Base-by-base conservation (phyloP, 177 flowering plant species). In the Tripterygium wilfordii region DNA sequence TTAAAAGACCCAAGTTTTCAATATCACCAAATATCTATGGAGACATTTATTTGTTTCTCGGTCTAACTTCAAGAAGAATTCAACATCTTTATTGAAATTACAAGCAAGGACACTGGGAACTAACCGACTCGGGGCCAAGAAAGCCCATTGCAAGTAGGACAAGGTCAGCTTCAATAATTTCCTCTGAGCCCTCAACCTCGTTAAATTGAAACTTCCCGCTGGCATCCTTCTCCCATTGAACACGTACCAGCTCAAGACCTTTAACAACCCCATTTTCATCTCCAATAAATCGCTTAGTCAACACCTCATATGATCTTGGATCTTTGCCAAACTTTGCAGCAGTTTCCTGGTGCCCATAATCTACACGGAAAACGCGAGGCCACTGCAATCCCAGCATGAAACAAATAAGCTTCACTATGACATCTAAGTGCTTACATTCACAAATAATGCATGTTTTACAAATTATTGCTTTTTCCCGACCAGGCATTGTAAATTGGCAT, bases 271-370 rank as follows among this genome's bases (percentile, higher is more conserved):
- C 99, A 51, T 83, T 74, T 48, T 89, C 97, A 49, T 86, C 92
- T 26, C 97, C 96, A 2, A 94, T 24, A 54, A 94, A 89, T 37
- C 89, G 69, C 61, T 89, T 94, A 5, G 99, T 88, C 76, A 87
- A 57, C 13, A 92, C 99, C 63, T 92, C 95, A 42, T 82, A 92
- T 1, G 91, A 53, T 49, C 99, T 74, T 12, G 99, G 99, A 52
- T 92, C 97, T 68, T 84, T 82, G 2, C 99, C 99, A 47, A 86
- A 89, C 60, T 92, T 89, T 42, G 80, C 33, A 17, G 83, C 69
- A 49, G 92, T 95, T 68, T 92, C 99, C 61, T 89, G 88, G 72
- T 92, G 99, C 27, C 99, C 99, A 63, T 92, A 92, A 51, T 92
- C 99, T 26, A 92, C 89, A 10, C 97, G 87, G 88, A 89, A 92